These are phyloP conservation scores for Helenozyma rhizophorensis DNA, from an alignment of 805 yeast species.

Conservation along the genomic window DNA sequence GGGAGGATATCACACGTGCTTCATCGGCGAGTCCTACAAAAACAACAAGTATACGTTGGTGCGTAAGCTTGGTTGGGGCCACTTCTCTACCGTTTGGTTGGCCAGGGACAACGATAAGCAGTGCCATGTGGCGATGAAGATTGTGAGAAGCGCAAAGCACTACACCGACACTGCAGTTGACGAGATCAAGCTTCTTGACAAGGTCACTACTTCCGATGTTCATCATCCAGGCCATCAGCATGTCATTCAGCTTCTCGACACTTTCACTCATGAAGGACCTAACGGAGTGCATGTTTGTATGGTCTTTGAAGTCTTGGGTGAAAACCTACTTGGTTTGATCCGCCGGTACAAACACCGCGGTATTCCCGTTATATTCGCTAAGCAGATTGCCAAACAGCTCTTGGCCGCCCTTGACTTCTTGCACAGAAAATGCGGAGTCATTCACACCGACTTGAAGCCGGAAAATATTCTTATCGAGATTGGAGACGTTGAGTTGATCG, in stretches of 20 bases:
- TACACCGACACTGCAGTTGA: slow-evolving; percentile 63
- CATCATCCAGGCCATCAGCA: slow-evolving; percentile 42
- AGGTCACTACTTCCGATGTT: slow-evolving; percentile 50
- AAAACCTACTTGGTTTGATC: slow-evolving; percentile 49
- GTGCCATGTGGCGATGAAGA: slow-evolving; percentile 62
- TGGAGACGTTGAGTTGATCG: slow-evolving; percentile 77
- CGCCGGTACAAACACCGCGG: slow-evolving; percentile 40
- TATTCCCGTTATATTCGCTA: slow-evolving; percentile 49
- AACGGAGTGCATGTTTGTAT: slow-evolving; percentile 62
- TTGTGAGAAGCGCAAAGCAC: slow-evolving; percentile 50
- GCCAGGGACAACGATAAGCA: slow-evolving; percentile 49
- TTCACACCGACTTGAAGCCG: slow-evolving; percentile 25
- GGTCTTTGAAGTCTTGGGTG: slow-evolving; percentile 65
- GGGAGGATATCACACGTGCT: slow-evolving; percentile 67
- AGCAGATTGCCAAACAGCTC: slow-evolving; percentile 54
- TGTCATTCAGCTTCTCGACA: slow-evolving; percentile 50
- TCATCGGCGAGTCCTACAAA: slow-evolving; percentile 51
- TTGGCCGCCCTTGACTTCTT: slow-evolving; percentile 53
- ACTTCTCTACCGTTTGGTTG: slow-evolving; percentile 69
- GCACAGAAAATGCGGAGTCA: slow-evolving; percentile 58
- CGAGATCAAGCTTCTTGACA: slow-evolving; percentile 64
- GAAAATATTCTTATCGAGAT: slow-evolving; percentile 44
- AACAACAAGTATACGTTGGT: slow-evolving; percentile 34
- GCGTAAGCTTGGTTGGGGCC: slow-evolving; percentile 68
- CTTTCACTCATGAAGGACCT: slow-evolving; percentile 55